Evolutionary conservation across 768 basidiomycete species (phyloP), one percentile per base, ranked within the genome.

Genomic region (Collybia mongolica): DNA sequence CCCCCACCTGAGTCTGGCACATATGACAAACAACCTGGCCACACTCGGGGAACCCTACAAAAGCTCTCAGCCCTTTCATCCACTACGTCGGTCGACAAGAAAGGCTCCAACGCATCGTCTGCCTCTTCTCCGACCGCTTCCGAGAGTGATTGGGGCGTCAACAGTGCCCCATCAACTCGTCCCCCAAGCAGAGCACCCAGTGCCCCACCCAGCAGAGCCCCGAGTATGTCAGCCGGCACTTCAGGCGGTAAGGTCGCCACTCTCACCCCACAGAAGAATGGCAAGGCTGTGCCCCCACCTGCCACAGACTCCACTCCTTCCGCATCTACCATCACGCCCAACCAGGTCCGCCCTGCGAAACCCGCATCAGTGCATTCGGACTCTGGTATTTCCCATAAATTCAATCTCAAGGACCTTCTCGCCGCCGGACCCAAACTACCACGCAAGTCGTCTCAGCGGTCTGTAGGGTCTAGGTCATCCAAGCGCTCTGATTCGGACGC

Each of bases 331-430:
- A 45, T 54, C 2, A 51, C 55, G 2, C 59, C 57, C 22, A 48
- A 15, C 5, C 39, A 44, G 8, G 46, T 46, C 18, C 57, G 53
- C n/a, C 49, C 56, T 45, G 45, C 64, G 52, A 78, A 72, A 55
- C 61, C 75, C 47, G 51, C 72, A 49, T 67, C 79, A 62, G 51
- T 84, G 56, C 67, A 77, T 66, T 72, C 80, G 14, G 82, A 84
- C 48, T 81, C 83, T 38, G 73, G 72, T 5, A 75, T 79, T 32
- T 73, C 73, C 40, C 86, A 88, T 63, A 89, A 83, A 68, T 94
- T 94, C 71, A 88, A 77, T 37, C 80, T 97, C 60, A 94, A 89
- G 49, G 79, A 94, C 64, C 79, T 97, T 22, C 78, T 95, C 52
- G 74, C 74, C 19, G 74, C 72, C 40, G 84, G 82, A 0, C 89